These are phyloP conservation scores for Naganishia sp. DNA, from an alignment of 1,284 basidiomycete genomes.

Conservation along the genomic window DNA sequence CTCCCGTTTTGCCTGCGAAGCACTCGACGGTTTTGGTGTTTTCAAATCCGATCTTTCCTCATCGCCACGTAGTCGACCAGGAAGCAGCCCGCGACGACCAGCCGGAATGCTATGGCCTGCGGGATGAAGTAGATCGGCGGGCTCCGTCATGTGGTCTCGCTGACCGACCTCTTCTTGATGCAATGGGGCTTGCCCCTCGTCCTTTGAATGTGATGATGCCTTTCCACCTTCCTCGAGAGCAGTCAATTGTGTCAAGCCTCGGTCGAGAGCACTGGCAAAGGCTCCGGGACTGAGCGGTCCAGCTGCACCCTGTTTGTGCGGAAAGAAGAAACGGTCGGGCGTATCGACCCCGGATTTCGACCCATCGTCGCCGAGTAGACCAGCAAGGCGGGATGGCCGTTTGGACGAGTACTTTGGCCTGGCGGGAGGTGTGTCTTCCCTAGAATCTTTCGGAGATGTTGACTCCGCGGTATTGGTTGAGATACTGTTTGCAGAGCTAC, in stretches of 20 bases:
- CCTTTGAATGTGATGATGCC: background rate
- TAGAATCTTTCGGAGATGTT: conserved; percentile 38
- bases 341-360: conserved; percentile 63
- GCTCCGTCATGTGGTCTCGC: conserved; percentile 60
- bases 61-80: conserved; percentile 40
- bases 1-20: conserved; percentile 5
- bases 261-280: conserved; percentile 21
- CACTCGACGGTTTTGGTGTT: conserved; percentile 31
- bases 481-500: conserved; percentile 16
- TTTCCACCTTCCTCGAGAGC: background rate
- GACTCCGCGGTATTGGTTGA: conserved; percentile 38
- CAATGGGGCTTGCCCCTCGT: conserved; percentile 35
- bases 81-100: conserved; percentile 59
- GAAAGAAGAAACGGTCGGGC: conserved; percentile 72
- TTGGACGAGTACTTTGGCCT: conserved; percentile 41
- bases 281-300: conserved; percentile 47
- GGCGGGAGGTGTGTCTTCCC: conserved; percentile 41
- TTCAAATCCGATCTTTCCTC: conserved; percentile 57
- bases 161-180: conserved; percentile 57
- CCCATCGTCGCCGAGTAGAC: conserved; percentile 9
- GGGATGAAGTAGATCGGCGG: conserved; percentile 55
- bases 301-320: conserved; percentile 59
- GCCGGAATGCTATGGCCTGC: conserved; percentile 61
- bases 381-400: conserved; percentile 25
- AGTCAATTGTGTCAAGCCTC: conserved; percentile 19